phyloP scores from a whole-genome alignment of 257 asterid species.

The Paulownia fortunei region DNA sequence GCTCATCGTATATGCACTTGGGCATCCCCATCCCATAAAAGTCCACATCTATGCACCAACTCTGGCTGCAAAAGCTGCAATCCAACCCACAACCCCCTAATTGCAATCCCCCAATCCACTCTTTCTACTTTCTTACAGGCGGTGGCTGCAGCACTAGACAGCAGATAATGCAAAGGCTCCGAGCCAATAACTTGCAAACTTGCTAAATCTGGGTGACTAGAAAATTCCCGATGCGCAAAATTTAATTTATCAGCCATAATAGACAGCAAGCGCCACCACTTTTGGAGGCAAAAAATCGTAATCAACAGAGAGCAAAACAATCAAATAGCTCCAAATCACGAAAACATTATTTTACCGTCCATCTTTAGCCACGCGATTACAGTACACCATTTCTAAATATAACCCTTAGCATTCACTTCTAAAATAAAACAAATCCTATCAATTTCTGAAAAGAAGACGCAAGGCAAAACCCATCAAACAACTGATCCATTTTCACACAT shows the following conservation, averaged over 20 bases:
- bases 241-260: background rate
- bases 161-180: background rate
- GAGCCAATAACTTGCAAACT: background rate
- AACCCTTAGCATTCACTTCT: background rate
- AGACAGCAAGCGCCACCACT: background rate
- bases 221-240: background rate
- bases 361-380: background rate
- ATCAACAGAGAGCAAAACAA: conserved; percentile 26
- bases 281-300: background rate
- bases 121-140: background rate
- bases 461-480: conserved; percentile 26
- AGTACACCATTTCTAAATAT: background rate
- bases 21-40: background rate
- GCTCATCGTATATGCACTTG: background rate
- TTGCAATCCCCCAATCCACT: background rate
- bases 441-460: background rate
- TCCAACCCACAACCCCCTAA: background rate
- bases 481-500: conserved; percentile 4
- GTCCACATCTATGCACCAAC: background rate
- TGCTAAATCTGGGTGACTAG: background rate
- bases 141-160: background rate
- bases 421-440: background rate
- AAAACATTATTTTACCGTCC: background rate
- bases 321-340: conserved; percentile 18
- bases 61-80: background rate